A percentile compares a stretch with the other conserved stretches of the same genome.
These are phyloP conservation scores for Ascochyta viciae-villosae DNA, from an alignment of 2,329 filamentous ascomycete species.

Conservation along the genomic window DNA sequence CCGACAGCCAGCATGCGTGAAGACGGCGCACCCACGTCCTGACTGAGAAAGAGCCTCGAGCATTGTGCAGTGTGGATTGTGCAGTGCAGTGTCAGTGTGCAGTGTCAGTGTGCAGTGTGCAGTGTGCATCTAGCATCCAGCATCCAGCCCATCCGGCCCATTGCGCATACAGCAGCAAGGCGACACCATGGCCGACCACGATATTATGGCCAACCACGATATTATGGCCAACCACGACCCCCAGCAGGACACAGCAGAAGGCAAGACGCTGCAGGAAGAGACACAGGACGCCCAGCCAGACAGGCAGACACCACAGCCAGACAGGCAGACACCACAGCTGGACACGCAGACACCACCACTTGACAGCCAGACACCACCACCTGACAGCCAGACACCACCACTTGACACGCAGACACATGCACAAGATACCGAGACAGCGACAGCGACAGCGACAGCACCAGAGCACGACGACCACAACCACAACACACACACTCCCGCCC, in stretches of 20 bases:
- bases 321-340: neutral
- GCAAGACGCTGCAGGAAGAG: neutral
- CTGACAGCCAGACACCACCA: too few species aligned
- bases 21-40: neutral
- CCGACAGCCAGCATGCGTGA: neutral
- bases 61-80: too few species aligned
- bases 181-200: conserved; percentile 42
- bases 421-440: too few species aligned
- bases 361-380: too few species aligned
- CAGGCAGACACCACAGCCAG: neutral
- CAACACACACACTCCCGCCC: conserved; percentile 19
- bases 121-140: conserved; percentile 20
- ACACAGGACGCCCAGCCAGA: neutral
- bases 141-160: conserved; percentile 22
- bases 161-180: neutral
- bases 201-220: too few species aligned
- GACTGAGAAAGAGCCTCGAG: conserved; percentile 3
- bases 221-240: conserved; percentile 11
- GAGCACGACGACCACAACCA: neutral
- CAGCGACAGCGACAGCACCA: too few species aligned
- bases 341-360: conserved; percentile 18
- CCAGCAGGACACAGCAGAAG: neutral
- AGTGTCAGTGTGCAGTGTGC: too few species aligned
- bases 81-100: too few species aligned
- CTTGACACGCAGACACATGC: too few species aligned